A percentile compares a stretch with the other conserved stretches of the same genome.
Evolutionary conservation across 345 rosid genomes (phyloP).

Genomic region (Laguncularia racemosa): DNA sequence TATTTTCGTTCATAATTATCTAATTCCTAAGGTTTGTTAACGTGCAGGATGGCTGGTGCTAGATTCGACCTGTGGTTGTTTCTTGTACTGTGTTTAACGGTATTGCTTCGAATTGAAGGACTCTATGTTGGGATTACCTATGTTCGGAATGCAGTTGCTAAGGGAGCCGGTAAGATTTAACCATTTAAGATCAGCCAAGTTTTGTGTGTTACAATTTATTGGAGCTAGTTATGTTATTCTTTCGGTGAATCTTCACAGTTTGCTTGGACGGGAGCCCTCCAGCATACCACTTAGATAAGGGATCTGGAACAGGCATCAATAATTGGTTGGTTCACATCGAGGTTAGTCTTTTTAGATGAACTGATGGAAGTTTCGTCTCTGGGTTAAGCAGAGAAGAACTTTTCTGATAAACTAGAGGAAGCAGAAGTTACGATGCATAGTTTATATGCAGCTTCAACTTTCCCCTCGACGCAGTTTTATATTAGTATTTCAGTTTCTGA

Average conservation of each 20-base stretch:
- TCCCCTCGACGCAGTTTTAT: too few relatives aligned
- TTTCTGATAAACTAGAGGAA: too few relatives aligned
- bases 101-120: constrained; percentile 38
- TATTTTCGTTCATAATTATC: not conserved
- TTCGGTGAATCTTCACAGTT: constrained; percentile 33
- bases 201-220: not conserved
- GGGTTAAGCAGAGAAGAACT: not conserved
- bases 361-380: not conserved
- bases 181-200: not conserved
- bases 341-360: constrained; percentile 35
- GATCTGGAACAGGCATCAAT: constrained; percentile 72
- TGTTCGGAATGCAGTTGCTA: constrained; percentile 52
- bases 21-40: too few relatives aligned
- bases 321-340: constrained; percentile 90
- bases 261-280: constrained; percentile 97
- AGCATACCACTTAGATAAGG: constrained; percentile 76
- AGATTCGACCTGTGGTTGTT: constrained; percentile 39
- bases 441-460: too few relatives aligned
- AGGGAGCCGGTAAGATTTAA: constrained; percentile 70
- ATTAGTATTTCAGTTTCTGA: too few relatives aligned
- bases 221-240: not conserved
- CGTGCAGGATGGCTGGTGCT: constrained; percentile 52
- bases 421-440: too few relatives aligned
- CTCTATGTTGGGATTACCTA: constrained; percentile 45
- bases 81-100: constrained; percentile 28